phyloP scores from a whole-genome alignment of 2,329 filamentous ascomycete species.

The Talaromyces sp. region DNA sequence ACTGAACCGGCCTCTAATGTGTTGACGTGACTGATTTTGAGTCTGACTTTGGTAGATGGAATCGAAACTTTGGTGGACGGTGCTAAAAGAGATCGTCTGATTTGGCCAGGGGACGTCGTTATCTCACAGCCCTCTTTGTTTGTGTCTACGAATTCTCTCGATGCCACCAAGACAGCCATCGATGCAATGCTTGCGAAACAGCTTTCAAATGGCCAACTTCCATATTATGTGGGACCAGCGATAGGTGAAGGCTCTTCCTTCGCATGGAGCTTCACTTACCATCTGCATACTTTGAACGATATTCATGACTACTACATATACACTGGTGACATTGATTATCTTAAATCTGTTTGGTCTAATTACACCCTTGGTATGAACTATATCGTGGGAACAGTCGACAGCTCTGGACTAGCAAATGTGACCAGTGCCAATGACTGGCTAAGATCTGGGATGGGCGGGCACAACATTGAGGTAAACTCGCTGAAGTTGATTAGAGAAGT shows the following conservation, averaged over 20 bases:
- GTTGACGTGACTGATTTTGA: neutral
- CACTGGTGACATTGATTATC: slow-evolving; percentile 36
- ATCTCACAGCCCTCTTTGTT: slow-evolving; percentile 52
- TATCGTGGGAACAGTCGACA: slow-evolving; percentile 38
- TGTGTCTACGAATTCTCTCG: slow-evolving; percentile 51
- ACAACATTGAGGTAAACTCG: slow-evolving; percentile 21
- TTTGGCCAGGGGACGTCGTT: slow-evolving; percentile 60
- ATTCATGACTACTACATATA: slow-evolving; percentile 42
- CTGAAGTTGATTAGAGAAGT: neutral
- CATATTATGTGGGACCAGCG: slow-evolving; percentile 43
- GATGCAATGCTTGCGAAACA: slow-evolving; percentile 46
- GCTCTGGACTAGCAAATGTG: slow-evolving; percentile 42
- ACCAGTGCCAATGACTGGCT: slow-evolving; percentile 44
- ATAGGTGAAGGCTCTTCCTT: slow-evolving; percentile 2
- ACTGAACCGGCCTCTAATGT: neutral
- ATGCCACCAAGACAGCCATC: slow-evolving; percentile 47
- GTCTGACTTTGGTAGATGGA: slow-evolving; percentile 17
- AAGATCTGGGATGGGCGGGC: slow-evolving; percentile 47
- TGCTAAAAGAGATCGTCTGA: slow-evolving; percentile 38
- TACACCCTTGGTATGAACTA: slow-evolving; percentile 42
- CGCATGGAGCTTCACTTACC: slow-evolving; percentile 49
- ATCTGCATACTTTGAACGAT: slow-evolving; percentile 46
- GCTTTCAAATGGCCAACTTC: slow-evolving; percentile 39
- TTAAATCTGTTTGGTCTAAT: slow-evolving; percentile 38
- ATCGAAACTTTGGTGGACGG: slow-evolving; percentile 34